Evolutionary conservation across 495 filamentous ascomycete genomes (phyloP).

Genomic region (Patellaria atrata): DNA sequence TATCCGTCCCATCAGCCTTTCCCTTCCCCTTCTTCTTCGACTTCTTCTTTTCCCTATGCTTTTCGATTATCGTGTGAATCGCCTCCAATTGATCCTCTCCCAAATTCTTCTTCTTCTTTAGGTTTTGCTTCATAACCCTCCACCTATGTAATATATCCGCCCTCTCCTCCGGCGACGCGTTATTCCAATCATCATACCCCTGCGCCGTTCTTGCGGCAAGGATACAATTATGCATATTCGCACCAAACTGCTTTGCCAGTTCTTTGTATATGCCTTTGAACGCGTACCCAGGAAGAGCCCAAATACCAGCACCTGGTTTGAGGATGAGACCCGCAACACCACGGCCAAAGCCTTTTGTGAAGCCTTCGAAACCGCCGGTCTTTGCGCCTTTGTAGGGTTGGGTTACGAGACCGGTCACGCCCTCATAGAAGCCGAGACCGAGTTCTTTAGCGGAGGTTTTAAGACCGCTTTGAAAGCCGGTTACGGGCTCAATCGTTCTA

Average conservation of each 20-base stretch:
- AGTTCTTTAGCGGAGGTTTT: constrained; percentile 30
- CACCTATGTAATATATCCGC: constrained; percentile 43
- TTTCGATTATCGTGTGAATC: constrained; percentile 21
- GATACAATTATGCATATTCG: constrained; percentile 54
- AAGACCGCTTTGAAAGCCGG: constrained; percentile 50
- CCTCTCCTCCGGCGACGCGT: constrained; percentile 36
- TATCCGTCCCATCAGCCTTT: too few relatives aligned
- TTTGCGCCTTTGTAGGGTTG: constrained; percentile 27
- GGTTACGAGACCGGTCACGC: constrained; percentile 24
- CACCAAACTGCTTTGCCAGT: constrained; percentile 46
- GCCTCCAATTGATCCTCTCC: constrained; percentile 30
- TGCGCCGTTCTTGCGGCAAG: constrained; percentile 56
- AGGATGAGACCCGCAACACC: constrained; percentile 23
- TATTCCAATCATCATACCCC: constrained; percentile 47
- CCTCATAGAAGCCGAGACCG: constrained; percentile 23
- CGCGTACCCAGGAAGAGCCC: constrained; percentile 20
- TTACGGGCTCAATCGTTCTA: constrained; percentile 52
- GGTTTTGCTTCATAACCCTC: constrained; percentile 36
- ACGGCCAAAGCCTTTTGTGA: constrained; percentile 28
- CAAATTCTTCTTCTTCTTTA: constrained; percentile 39
- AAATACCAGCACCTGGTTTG: constrained; percentile 18
- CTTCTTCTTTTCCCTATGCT: constrained; percentile 22
- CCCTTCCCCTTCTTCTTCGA: too few relatives aligned
- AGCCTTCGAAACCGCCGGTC: constrained; percentile 25
- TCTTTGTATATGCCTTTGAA: constrained; percentile 54